Evolutionary conservation across 2,329 filamentous ascomycete genomes (phyloP).

Genomic region (Tolypocladium tropicale): DNA sequence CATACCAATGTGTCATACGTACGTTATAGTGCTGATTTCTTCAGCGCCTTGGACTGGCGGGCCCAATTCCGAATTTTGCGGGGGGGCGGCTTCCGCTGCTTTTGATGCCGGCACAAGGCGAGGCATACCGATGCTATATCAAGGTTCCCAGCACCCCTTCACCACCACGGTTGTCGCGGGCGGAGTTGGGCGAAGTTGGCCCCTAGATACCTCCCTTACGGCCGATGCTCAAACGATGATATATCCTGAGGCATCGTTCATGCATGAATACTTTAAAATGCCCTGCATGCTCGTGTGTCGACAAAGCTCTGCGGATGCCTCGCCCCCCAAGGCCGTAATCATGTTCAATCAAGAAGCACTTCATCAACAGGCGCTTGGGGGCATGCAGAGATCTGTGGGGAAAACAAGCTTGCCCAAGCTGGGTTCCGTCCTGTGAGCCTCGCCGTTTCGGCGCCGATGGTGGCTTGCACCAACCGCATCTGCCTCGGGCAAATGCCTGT

Average conservation of each 20-base stretch:
- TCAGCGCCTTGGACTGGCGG: not conserved
- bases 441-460: not conserved
- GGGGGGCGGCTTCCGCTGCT: not conserved
- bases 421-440: not conserved
- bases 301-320: not conserved
- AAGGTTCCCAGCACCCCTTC: not conserved
- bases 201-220: too few species aligned
- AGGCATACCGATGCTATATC: slow-evolving; percentile 2
- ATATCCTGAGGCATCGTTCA: too few species aligned
- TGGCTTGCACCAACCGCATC: not conserved
- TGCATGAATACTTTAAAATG: too few species aligned
- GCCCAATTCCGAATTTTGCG: not conserved
- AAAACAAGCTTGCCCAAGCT: too few species aligned
- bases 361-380: not conserved
- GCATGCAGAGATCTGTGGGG: not conserved
- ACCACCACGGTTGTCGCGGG: not conserved
- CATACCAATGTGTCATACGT: not conserved
- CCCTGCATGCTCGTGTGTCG: not conserved
- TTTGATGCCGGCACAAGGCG: slow-evolving; percentile 4
- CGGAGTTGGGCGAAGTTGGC: not conserved
- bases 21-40: not conserved
- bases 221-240: too few species aligned
- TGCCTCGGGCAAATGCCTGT: not conserved
- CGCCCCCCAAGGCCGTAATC: too few species aligned
- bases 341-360: not conserved